phyloP scores from a whole-genome alignment of 108 stramenopile genomes.

The Licmophora abbreviata region DNA sequence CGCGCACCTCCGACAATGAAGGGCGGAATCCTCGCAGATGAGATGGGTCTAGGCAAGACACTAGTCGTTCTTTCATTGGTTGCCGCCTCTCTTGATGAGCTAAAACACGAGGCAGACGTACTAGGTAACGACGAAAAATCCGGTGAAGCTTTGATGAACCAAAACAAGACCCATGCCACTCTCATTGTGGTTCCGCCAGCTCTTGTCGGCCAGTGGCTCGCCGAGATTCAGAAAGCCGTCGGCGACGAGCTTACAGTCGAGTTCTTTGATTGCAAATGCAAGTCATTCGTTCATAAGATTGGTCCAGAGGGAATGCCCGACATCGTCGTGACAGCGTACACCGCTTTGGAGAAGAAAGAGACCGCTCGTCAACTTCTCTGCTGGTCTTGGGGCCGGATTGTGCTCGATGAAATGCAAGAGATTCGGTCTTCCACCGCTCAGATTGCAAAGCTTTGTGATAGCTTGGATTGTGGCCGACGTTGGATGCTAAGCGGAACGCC shows the following conservation, averaged over 20 bases:
- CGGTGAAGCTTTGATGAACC: neutral
- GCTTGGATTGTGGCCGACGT: constrained; percentile 26
- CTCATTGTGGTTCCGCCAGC: constrained; percentile 72
- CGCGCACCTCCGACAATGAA: constrained; percentile 27
- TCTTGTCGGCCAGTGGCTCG: constrained; percentile 52
- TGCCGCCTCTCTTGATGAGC: constrained; percentile 18
- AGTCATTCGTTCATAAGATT: neutral
- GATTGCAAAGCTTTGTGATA: constrained; percentile 51
- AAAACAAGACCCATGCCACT: constrained; percentile 57
- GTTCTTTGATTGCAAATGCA: constrained; percentile 4
- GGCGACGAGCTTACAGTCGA: constrained; percentile 15
- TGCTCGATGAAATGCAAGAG: constrained; percentile 83
- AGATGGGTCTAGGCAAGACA: constrained; percentile 20
- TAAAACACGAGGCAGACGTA: constrained; percentile 5
- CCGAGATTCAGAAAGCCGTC: constrained; percentile 45
- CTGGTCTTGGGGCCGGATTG: constrained; percentile 42
- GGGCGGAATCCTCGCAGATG: constrained; percentile 37
- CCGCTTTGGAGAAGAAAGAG: constrained; percentile 13
- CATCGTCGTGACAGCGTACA: constrained; percentile 49
- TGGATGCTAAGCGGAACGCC: constrained; percentile 85
- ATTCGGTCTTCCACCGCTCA: constrained; percentile 57
- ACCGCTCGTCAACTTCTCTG: constrained; percentile 3
- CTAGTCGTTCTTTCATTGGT: constrained; percentile 34
- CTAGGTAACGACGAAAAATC: constrained; percentile 1
- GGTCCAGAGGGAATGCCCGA: constrained; percentile 12